Conservation (phyloP, 306 rosid species). For the Hippophae gyantsensis region DNA sequence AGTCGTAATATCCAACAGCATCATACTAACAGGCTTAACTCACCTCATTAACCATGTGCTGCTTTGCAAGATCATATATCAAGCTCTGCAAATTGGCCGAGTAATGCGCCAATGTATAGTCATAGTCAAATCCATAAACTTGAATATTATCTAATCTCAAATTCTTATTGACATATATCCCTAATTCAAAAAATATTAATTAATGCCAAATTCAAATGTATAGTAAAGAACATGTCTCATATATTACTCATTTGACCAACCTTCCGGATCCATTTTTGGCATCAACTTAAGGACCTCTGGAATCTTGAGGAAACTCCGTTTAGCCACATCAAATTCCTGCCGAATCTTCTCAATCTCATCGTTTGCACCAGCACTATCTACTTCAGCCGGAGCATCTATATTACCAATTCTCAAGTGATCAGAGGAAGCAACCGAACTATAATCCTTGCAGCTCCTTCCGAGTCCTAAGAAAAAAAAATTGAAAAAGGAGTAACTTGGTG, state of each 20-base stretch:
- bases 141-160: slow-evolving; percentile 66
- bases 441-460: slow-evolving; percentile 37
- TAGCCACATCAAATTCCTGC: slow-evolving; percentile 52
- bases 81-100: slow-evolving; percentile 68
- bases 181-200: slow-evolving; percentile 29
- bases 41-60: slow-evolving; percentile 81
- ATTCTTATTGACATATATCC: slow-evolving; percentile 81
- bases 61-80: slow-evolving; percentile 89
- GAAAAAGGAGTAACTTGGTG: background rate
- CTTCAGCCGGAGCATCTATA: slow-evolving; percentile 9
- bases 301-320: slow-evolving; percentile 48
- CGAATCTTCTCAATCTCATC: slow-evolving; percentile 51
- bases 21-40: slow-evolving; percentile 11
- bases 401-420: slow-evolving; percentile 21
- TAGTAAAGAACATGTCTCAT: background rate
- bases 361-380: slow-evolving; percentile 11
- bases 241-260: slow-evolving; percentile 13
- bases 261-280: slow-evolving; percentile 86
- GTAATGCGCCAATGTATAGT: slow-evolving; percentile 93
- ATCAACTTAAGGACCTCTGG: slow-evolving; percentile 49
- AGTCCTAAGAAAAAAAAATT: slow-evolving; percentile 29
- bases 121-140: slow-evolving; percentile 93
- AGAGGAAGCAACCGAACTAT: slow-evolving; percentile 21
- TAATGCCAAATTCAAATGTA: slow-evolving; percentile 3
- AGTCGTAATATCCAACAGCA: background rate